Conservation (phyloP, 2,329 filamentous ascomycete genomes). For the Cercospora citrullina region DNA sequence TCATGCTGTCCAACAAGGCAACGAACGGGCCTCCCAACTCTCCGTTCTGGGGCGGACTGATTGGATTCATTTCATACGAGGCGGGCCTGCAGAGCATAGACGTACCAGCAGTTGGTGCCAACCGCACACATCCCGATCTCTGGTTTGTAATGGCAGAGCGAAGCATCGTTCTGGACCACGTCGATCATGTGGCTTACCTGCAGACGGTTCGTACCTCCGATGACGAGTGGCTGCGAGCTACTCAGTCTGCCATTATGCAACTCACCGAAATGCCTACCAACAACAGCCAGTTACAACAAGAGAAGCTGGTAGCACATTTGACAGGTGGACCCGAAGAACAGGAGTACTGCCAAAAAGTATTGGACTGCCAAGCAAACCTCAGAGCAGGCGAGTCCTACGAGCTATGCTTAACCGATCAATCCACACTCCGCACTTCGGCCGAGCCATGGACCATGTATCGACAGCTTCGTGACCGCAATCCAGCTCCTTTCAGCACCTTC, state of each 20-base stretch:
- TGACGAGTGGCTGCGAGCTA: slow-evolving; percentile 34
- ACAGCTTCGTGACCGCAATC: slow-evolving; percentile 68
- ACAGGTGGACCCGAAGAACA: slow-evolving; percentile 30
- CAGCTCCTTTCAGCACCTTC: slow-evolving; percentile 83
- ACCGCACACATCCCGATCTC: slow-evolving; percentile 63
- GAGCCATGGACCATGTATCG: slow-evolving; percentile 69
- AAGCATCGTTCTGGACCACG: slow-evolving; percentile 76
- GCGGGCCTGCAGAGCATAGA: slow-evolving; percentile 66
- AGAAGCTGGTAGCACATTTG: slow-evolving; percentile 15
- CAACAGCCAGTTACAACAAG: background rate
- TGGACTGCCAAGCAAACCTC: slow-evolving; percentile 68
- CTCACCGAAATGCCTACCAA: background rate
- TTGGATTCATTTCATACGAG: slow-evolving; percentile 85
- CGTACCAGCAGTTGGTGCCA: slow-evolving; percentile 43
- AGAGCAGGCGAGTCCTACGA: slow-evolving; percentile 81
- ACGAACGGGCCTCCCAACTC: slow-evolving; percentile 39
- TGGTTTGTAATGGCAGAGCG: slow-evolving; percentile 74
- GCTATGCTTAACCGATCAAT: slow-evolving; percentile 77
- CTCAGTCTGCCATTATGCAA: background rate
- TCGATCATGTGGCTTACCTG: slow-evolving; percentile 60
- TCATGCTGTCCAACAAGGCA: slow-evolving; percentile 42
- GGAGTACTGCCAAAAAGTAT: slow-evolving; percentile 66
- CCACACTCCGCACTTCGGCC: slow-evolving; percentile 54
- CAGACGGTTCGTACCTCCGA: slow-evolving; percentile 62
- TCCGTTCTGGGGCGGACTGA: slow-evolving; percentile 78